phyloP scores from a whole-genome alignment of 805 yeast genomes.

The Tetrapisispora arboricola region DNA sequence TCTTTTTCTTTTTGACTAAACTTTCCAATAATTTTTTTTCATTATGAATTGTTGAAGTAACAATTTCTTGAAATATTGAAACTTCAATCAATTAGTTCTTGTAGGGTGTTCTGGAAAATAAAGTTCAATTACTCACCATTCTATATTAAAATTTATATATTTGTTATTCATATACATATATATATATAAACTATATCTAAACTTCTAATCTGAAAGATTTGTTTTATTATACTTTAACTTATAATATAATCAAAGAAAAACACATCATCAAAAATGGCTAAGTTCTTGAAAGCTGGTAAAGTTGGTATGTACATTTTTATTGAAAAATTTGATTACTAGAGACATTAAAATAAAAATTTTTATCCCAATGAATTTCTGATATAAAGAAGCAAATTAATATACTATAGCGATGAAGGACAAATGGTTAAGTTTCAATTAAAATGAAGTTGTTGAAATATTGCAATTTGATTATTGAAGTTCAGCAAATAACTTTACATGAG shows the following conservation, averaged over 20 bases:
- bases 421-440: no score
- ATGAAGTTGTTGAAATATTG: no score
- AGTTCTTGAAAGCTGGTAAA: slow-evolving; percentile 98
- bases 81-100: background rate
- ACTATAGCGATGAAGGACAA: no score
- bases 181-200: background rate
- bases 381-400: no score
- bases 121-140: background rate
- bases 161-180: no score
- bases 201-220: background rate
- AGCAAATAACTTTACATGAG: no score
- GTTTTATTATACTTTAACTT: background rate
- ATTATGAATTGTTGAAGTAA: background rate
- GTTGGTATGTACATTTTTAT: slow-evolving; percentile 47
- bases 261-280: slow-evolving; percentile 57
- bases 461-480: no score
- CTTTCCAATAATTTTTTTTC: background rate
- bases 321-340: background rate
- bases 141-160: background rate
- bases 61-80: background rate
- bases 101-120: background rate
- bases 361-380: no score
- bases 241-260: background rate
- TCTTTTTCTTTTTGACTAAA: background rate
- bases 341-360: background rate